Evolutionary conservation across 768 basidiomycete species (phyloP).

Genomic region (Suillus ampliporus): DNA sequence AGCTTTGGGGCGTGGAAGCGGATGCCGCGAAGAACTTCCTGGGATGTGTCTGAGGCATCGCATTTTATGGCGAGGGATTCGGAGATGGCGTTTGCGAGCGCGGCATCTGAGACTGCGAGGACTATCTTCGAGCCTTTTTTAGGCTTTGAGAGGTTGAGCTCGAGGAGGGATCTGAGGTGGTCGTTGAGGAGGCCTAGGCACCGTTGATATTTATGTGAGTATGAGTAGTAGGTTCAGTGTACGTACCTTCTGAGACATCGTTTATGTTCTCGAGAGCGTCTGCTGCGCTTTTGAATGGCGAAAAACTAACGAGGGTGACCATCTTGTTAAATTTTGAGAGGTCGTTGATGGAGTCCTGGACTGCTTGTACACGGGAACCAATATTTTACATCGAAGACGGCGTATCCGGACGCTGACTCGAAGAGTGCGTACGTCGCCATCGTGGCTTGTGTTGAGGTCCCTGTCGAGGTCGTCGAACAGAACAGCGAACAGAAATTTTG

Average conservation of each 20-base stretch:
- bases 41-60: constrained; percentile 79
- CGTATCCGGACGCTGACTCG: constrained; percentile 94
- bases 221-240: neutral
- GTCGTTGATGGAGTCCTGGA: constrained; percentile 88
- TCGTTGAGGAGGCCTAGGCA: constrained; percentile 81
- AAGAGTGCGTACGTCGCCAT: constrained; percentile 89
- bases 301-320: constrained; percentile 89
- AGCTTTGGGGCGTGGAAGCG: constrained; percentile 91
- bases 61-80: constrained; percentile 70
- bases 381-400: constrained; percentile 90
- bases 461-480: constrained; percentile 40
- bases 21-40: constrained; percentile 90
- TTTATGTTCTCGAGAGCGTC: constrained; percentile 96
- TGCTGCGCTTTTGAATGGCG: constrained; percentile 92
- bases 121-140: constrained; percentile 71
- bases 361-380: constrained; percentile 74
- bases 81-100: constrained; percentile 80
- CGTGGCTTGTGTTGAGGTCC: constrained; percentile 34
- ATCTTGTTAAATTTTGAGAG: constrained; percentile 90
- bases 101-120: constrained; percentile 79
- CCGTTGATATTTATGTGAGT: constrained; percentile 7
- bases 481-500: constrained; percentile 27
- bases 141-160: constrained; percentile 83
- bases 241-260: constrained; percentile 92
- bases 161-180: constrained; percentile 80